phyloP scores from a whole-genome alignment of 148 eudicot species.

The Rhododendron ovatum region DNA sequence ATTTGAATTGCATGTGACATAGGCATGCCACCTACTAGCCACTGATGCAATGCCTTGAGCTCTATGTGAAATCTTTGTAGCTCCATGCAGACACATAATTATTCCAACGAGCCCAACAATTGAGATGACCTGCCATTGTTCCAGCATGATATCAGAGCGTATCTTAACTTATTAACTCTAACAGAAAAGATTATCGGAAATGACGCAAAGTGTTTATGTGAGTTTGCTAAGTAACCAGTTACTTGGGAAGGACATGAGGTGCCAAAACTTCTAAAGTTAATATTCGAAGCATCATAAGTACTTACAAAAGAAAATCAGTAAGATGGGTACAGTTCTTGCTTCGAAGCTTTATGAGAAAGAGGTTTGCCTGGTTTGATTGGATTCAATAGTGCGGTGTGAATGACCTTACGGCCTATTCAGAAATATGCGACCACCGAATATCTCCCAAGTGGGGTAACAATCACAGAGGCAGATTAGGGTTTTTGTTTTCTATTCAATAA shows the following conservation, averaged over 20 bases:
- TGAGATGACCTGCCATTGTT: conserved; percentile 55
- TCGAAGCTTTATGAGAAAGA: not conserved
- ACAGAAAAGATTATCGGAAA: not conserved
- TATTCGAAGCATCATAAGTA: not conserved
- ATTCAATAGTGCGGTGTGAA: not conserved
- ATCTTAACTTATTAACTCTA: not conserved
- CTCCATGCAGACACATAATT: conserved; percentile 62
- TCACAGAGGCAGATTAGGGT: not conserved
- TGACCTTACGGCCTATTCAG: not conserved
- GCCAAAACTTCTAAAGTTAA: not conserved
- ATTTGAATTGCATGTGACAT: conserved; percentile 43
- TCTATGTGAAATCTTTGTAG: conserved; percentile 75
- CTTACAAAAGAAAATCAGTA: not conserved
- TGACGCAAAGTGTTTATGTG: not conserved
- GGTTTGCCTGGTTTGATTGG: not conserved
- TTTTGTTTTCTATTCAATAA: not conserved
- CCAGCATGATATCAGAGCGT: not conserved
- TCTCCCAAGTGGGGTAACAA: not conserved
- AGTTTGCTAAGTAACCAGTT: not conserved
- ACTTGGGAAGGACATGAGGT: not conserved
- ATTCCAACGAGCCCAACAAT: conserved; percentile 65
- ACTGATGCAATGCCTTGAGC: conserved; percentile 69
- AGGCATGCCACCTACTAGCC: conserved; percentile 79
- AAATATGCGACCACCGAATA: not conserved
- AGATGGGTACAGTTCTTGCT: not conserved